phyloP scores from a whole-genome alignment of 768 basidiomycete species.

The Lactarius hatsudake region DNA sequence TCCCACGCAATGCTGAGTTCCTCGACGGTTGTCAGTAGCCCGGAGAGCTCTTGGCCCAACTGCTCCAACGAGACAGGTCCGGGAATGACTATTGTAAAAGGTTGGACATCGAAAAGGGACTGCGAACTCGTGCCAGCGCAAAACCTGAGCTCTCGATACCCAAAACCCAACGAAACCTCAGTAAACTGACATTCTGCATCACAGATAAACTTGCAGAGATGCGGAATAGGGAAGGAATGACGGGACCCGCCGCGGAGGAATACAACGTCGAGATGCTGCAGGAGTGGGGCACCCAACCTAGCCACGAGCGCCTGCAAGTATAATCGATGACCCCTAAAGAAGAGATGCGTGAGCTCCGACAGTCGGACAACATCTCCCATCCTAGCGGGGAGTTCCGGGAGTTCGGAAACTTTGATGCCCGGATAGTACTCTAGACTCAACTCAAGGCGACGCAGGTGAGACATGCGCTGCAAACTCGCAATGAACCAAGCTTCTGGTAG shows the following conservation, averaged over 20 bases:
- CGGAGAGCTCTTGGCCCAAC: background rate
- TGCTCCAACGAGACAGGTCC: background rate
- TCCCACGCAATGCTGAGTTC: background rate
- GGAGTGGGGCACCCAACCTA: slow-evolving; percentile 1
- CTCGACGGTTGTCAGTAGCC: background rate
- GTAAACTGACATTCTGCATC: background rate
- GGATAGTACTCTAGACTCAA: no score
- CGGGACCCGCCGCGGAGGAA: background rate
- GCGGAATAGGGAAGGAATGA: background rate
- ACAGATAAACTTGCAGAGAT: background rate
- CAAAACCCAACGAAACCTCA: background rate
- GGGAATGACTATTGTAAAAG: background rate
- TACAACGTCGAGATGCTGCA: background rate
- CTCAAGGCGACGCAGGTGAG: no score
- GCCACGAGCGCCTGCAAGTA: background rate
- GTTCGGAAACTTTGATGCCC: no score
- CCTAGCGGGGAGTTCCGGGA: no score
- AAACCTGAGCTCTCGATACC: background rate
- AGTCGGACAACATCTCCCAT: background rate
- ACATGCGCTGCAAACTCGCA: no score
- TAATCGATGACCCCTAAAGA: background rate
- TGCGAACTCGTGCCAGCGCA: background rate
- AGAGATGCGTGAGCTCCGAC: background rate
- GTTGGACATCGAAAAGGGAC: background rate
- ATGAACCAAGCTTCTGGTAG: no score